A percentile compares a stretch with the other conserved stretches of the same genome.
Conservation (phyloP, 306 rosid genomes). For the Lotus japonicus region DNA sequence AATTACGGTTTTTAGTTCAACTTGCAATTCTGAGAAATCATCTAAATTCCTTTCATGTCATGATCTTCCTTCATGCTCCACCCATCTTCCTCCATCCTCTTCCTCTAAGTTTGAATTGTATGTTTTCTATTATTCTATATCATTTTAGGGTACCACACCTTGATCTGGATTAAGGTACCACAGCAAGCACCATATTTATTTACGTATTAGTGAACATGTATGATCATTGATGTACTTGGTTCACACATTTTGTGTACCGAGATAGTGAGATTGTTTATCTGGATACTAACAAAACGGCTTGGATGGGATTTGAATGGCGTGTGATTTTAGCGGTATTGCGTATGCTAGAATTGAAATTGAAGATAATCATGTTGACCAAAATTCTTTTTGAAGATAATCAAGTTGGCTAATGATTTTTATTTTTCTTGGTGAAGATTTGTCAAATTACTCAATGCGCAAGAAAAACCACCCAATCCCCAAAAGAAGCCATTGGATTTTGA, state of each 20-base stretch:
- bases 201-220: neutral
- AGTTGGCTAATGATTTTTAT: neutral
- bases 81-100: too few relatives aligned
- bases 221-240: neutral
- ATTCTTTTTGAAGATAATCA: neutral
- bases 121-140: too few relatives aligned
- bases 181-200: too few relatives aligned
- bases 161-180: too few relatives aligned
- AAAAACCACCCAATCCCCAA: neutral
- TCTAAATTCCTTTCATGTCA: too few relatives aligned
- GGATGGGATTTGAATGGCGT: conserved; percentile 27
- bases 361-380: neutral
- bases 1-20: too few relatives aligned
- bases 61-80: too few relatives aligned
- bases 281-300: conserved; percentile 3
- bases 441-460: neutral
- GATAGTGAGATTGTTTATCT: neutral
- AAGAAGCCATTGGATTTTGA: conserved; percentile 12
- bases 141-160: too few relatives aligned
- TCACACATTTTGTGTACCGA: conserved; percentile 10
- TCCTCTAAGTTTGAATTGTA: too few relatives aligned
- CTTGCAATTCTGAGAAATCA: too few relatives aligned
- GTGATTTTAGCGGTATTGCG: neutral
- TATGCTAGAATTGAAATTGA: neutral
- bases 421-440: neutral